Conservation (phyloP, 495 filamentous ascomycete species). For the Aspergillus asperescens region DNA sequence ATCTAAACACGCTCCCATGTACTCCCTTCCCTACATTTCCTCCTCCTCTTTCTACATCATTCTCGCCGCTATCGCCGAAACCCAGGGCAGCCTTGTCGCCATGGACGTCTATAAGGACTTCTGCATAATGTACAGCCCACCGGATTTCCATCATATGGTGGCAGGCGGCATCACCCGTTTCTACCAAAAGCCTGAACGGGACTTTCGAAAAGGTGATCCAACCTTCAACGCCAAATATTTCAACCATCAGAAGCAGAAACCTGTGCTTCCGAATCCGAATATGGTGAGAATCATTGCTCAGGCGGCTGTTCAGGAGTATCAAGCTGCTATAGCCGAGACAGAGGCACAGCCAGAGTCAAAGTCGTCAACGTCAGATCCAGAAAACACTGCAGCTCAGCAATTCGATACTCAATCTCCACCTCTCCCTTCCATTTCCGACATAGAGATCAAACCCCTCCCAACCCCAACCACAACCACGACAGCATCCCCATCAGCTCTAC, state of each 20-base stretch:
- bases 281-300: constrained; percentile 41
- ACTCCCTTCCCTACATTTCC: constrained; percentile 28
- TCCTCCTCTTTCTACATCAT: constrained; percentile 43
- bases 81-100: constrained; percentile 38
- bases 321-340: neutral
- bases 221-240: constrained; percentile 29
- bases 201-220: constrained; percentile 22
- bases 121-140: constrained; percentile 32
- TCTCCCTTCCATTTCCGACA: neutral
- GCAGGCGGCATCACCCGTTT: constrained; percentile 31
- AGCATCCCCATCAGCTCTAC: neutral
- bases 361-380: neutral
- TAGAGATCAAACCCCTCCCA: neutral
- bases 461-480: too few relatives aligned
- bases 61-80: constrained; percentile 44
- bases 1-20: neutral
- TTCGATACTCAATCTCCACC: neutral
- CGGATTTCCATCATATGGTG: constrained; percentile 19
- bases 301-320: constrained; percentile 33
- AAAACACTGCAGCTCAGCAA: neutral
- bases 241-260: constrained; percentile 22
- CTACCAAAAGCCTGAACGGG: constrained; percentile 21
- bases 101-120: constrained; percentile 38
- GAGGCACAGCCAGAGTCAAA: neutral
- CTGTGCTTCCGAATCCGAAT: constrained; percentile 32